Evolutionary conservation across 2,329 filamentous ascomycete species (phyloP), one percentile per base, ranked within the genome.

Genomic region (Aureobasidium sp.): DNA sequence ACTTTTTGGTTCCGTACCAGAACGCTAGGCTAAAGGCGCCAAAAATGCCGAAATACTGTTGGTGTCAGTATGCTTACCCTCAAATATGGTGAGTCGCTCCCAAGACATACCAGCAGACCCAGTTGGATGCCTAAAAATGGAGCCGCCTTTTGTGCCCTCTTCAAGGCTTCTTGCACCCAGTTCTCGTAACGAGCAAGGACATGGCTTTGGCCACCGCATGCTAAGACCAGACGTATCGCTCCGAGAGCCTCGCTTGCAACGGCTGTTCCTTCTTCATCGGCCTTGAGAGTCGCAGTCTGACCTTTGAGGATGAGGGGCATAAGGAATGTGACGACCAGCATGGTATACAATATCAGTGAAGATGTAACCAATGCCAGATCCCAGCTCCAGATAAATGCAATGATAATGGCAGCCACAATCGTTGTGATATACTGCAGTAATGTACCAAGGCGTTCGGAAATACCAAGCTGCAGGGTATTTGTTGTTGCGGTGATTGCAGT

Each of bases 361-460:
- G 87, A 70, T 29, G 89, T 76, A 71, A 88, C 87, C 3, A 78
- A 85, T 0, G 87, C 84, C 9, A 90, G 77, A 53, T 78, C 77
- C 17, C 81, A 76, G 66, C 87, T 79, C 67, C 86, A 84, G 69
- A 85, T 81, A 64, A 89, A 89, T 1, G 85, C 85, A 17, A 89
- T 82, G 5, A 85, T 76, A 64, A 86, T 89, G 2, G 85, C 83
- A 0, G 86, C 84, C 57, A 88, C 69, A 68, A 89, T 88, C 70
- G 88, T 89, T 2, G 84, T 83, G 12, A 82, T 71, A 52, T 80
- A 84, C 29, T 81, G 79, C 4, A 89, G 76, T 65, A 82, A 80
- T 35, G 88, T 82, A 54, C 86, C 86, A n/a, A 88, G 85, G 70
- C 89, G 90, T 72, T 89, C 87, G 1, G 83, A 85, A 0, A 86